phyloP scores from a whole-genome alignment of 768 basidiomycete species.

The Tricholoma bakamatsutake region DNA sequence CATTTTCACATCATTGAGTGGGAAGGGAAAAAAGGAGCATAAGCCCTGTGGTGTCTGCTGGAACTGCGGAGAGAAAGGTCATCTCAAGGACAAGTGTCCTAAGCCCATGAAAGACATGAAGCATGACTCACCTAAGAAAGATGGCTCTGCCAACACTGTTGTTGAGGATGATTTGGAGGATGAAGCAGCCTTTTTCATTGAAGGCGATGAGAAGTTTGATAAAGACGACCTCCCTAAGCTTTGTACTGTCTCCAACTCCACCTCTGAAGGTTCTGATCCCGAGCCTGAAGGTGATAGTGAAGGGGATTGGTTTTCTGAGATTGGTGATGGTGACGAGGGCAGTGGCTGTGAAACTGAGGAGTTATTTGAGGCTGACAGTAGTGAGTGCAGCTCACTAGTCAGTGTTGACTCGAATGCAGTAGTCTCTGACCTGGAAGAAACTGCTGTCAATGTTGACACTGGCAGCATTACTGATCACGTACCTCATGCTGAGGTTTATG shows the following conservation, averaged over 20 bases:
- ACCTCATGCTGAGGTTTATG: not conserved
- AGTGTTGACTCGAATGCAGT: too few species aligned
- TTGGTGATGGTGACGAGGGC: not conserved
- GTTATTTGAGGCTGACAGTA: too few species aligned
- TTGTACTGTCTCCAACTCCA: conserved; percentile 1
- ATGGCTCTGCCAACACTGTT: conserved; percentile 1
- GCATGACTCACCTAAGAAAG: conserved; percentile 1
- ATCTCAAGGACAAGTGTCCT: too few species aligned
- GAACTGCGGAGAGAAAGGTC: too few species aligned
- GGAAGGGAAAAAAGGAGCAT: conserved; percentile 5
- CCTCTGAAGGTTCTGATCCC: not conserved
- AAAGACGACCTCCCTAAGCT: not conserved
- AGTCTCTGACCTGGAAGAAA: not conserved
- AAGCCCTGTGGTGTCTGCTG: conserved; percentile 2
- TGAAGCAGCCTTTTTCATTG: not conserved
- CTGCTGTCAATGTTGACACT: not conserved
- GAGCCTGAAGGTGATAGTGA: not conserved
- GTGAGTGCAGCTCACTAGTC: too few species aligned
- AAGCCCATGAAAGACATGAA: conserved; percentile 15
- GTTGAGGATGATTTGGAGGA: conserved; percentile 10
- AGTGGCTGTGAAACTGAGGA: too few species aligned
- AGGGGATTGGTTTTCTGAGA: conserved; percentile 4
- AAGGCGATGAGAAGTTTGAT: not conserved
- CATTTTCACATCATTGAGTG: conserved; percentile 6
- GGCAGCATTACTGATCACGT: too few species aligned